phyloP scores from a whole-genome alignment of 768 basidiomycete species.

The Coprinopsis cinerea region DNA sequence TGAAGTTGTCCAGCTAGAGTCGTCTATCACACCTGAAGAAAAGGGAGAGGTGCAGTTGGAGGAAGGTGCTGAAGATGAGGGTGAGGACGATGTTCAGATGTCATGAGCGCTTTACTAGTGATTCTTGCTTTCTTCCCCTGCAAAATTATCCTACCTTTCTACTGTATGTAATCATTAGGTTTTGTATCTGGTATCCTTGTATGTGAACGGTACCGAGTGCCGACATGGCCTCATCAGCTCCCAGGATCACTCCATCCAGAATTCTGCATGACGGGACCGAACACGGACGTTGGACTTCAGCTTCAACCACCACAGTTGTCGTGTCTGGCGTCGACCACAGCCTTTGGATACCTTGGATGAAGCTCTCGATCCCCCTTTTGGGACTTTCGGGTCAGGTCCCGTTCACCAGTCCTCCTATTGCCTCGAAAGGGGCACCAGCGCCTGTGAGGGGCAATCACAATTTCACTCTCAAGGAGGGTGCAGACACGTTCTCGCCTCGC shows the following conservation, averaged over 20 bases:
- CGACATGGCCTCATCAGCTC: too few relatives aligned
- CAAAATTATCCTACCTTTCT: conserved; percentile 1
- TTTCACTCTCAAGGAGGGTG: conserved; percentile 55
- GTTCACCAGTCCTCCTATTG: conserved; percentile 21
- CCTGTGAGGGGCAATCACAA: conserved; percentile 21
- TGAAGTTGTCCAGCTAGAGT: conserved; percentile 55
- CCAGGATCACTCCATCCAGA: not conserved
- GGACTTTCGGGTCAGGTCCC: conserved; percentile 53
- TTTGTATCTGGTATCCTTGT: too few relatives aligned
- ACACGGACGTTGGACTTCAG: not conserved
- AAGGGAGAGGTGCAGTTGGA: conserved; percentile 34
- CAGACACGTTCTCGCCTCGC: conserved; percentile 62
- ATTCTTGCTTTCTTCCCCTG: conserved; percentile 15
- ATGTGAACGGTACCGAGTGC: too few relatives aligned
- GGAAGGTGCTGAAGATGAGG: conserved; percentile 27
- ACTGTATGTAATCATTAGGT: not conserved
- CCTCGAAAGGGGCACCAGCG: conserved; percentile 8
- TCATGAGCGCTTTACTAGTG: conserved; percentile 40
- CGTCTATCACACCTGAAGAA: conserved; percentile 26
- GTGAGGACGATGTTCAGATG: conserved; percentile 29
- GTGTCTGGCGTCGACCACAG: too few relatives aligned
- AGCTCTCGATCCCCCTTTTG: too few relatives aligned
- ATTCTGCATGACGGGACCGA: not conserved
- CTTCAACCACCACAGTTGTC: not conserved
- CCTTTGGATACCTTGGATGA: too few relatives aligned